phyloP scores from a whole-genome alignment of 495 filamentous ascomycete genomes.

The Rhizodiscina lignyota region DNA sequence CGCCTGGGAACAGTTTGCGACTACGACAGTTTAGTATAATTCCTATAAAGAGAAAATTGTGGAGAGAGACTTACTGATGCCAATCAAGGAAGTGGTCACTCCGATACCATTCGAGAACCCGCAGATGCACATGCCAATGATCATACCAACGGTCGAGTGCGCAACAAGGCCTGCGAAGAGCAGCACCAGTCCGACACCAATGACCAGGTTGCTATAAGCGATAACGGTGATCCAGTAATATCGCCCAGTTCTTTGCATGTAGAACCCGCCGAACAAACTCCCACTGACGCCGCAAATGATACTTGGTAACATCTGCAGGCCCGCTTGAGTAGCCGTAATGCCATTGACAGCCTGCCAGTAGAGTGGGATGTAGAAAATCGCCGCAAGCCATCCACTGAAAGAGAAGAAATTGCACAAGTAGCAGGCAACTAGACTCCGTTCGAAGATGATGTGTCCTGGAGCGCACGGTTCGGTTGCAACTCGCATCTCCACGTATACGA shows the following conservation, averaged over 20 bases:
- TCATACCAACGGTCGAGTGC: conserved; percentile 24
- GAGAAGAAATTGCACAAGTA: conserved; percentile 67
- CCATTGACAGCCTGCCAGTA: conserved; percentile 64
- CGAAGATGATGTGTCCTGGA: conserved; percentile 63
- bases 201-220: conserved; percentile 33
- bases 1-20: conserved; percentile 48
- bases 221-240: conserved; percentile 61
- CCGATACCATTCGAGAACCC: conserved; percentile 50
- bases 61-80: conserved; percentile 28
- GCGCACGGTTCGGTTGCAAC: conserved; percentile 67
- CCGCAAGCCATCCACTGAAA: conserved; percentile 46
- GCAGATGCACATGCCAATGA: conserved; percentile 36
- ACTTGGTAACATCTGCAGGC: conserved; percentile 48
- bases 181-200: conserved; percentile 38
- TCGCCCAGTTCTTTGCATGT: conserved; percentile 62
- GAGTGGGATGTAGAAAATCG: conserved; percentile 61
- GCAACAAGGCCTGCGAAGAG: conserved; percentile 38
- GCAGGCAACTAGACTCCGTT: conserved; percentile 46
- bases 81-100: conserved; percentile 54
- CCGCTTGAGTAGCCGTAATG: conserved; percentile 46
- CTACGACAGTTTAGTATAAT: too few species aligned
- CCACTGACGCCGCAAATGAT: conserved; percentile 48
- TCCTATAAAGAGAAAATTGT: conserved; percentile 1
- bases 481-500: conserved; percentile 53
- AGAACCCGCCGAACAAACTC: conserved; percentile 47